These are phyloP conservation scores for Talaromyces sp. DNA, from an alignment of 2,329 filamentous ascomycete species.

Conservation along the genomic window DNA sequence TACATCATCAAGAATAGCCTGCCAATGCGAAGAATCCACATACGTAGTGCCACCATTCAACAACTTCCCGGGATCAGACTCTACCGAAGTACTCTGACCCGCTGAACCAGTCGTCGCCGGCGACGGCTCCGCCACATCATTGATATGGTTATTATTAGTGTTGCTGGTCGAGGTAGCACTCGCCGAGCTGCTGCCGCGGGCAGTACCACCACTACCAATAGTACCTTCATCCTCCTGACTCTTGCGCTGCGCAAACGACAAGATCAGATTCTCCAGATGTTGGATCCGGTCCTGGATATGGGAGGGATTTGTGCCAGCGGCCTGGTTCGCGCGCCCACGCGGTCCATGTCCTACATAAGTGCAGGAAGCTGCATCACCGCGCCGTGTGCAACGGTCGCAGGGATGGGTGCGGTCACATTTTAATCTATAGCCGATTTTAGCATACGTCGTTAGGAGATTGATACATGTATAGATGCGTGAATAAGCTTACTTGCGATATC, in stretches of 20 bases:
- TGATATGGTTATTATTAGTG: neutral
- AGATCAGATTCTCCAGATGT: conserved; percentile 33
- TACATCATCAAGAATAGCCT: conserved; percentile 34
- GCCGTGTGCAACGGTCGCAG: conserved; percentile 31
- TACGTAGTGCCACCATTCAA: conserved; percentile 30
- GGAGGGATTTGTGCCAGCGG: conserved; percentile 25
- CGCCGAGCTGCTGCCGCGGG: neutral
- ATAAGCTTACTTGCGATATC: conserved; percentile 30
- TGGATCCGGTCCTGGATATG: conserved; percentile 33
- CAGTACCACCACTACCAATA: neutral
- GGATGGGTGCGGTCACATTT: conserved; percentile 35
- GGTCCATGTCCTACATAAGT: conserved; percentile 34
- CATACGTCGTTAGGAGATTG: neutral
- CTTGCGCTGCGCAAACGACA: conserved; percentile 31
- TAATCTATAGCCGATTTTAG: conserved; percentile 21
- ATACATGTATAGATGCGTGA: neutral
- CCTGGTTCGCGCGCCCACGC: conserved; percentile 25
- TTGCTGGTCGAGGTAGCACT: neutral
- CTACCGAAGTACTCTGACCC: conserved; percentile 1
- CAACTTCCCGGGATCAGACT: conserved; percentile 26
- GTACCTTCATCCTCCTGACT: conserved; percentile 12
- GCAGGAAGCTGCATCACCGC: conserved; percentile 28
- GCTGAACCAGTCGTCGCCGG: neutral
- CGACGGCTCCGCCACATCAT: neutral
- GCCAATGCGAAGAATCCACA: conserved; percentile 35